Base-by-base conservation (phyloP, 2,329 filamentous ascomycete species). In the Penicillium sp. region DNA sequence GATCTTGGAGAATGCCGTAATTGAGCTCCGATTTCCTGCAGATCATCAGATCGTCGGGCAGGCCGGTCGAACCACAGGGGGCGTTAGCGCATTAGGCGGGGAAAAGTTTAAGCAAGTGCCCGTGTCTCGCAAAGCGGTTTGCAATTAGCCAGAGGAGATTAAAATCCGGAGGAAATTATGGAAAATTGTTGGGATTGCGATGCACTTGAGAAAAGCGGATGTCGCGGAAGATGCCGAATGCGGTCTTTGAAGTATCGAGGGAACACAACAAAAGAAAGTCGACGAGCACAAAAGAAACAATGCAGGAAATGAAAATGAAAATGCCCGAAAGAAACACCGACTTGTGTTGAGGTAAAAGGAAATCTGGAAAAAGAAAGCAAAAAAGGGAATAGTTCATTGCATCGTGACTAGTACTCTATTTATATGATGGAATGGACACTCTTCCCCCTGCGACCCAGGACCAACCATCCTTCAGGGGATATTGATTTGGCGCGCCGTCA, bases 201-300 rank as follows among this genome's bases (percentile, higher is more conserved):
- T 54, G 55, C 42, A 58, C 52, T 51, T 40, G 46, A 49, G 39
- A 47, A 52, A 44, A 37, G 45, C 50, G 59, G 55, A 52, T 55
- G 46, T 39, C 51, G 59, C 57, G 56, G 60, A 57, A 55, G 48
- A 24, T 33, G 49, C 60, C 60, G 60, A 60, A 63, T 63, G 54
- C 60, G 59, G 60, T 27, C 48, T 52, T 49, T 24, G 40, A 49
- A 49, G 48, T 45, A 53, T 46, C 43, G 27, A 55, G 32, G 45
- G 29, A 51, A 46, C 43, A 46, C 39, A 17, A 46, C 46, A 42
- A 44, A 41, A 29, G 49, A 43, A 49, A 48, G 34, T 34, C 15
- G 41, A 49, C 33, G 17, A 36, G 12, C 18, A 18, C 37, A 51
- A 51, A 33, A 20, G 10, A 48, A 45, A 44, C 23, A 15, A 49